Evolutionary conservation across 257 asterid species (phyloP).

Genomic region (Henckelia pumila): DNA sequence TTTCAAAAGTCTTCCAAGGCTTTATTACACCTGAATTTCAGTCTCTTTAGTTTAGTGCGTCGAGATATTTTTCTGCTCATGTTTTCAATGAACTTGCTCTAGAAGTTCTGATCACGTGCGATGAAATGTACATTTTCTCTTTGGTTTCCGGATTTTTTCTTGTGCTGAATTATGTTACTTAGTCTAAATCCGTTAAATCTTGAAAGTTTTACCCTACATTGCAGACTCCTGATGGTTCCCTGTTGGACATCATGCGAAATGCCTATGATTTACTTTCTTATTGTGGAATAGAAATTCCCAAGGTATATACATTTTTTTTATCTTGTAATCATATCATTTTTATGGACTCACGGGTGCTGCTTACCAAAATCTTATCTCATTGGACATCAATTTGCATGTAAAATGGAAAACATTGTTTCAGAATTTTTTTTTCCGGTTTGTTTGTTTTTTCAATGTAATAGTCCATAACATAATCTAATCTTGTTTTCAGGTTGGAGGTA

Average conservation of each 20-base stretch:
- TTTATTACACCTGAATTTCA: neutral
- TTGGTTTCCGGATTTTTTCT: neutral
- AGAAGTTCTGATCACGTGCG: neutral
- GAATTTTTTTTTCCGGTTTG: too few relatives aligned
- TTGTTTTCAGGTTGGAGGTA: conserved; percentile 62
- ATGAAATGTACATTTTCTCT: neutral
- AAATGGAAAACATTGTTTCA: neutral
- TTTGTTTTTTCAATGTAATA: conserved; percentile 17
- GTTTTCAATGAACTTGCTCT: neutral
- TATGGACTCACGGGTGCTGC: neutral
- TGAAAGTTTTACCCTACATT: conserved; percentile 28
- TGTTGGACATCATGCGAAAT: conserved; percentile 94
- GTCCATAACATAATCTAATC: conserved; percentile 17
- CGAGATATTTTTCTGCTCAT: neutral
- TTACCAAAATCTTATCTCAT: conserved; percentile 10
- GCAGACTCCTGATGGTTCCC: conserved; percentile 99
- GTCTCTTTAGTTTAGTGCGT: neutral
- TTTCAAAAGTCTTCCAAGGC: neutral
- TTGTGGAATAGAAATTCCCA: conserved; percentile 72
- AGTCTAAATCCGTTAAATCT: neutral
- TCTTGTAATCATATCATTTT: conserved; percentile 10
- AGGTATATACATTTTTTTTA: conserved; percentile 47
- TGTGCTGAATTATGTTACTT: neutral
- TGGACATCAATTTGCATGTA: conserved; percentile 12
- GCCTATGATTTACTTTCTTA: conserved; percentile 87